Evolutionary conservation across 1,139 yeast genomes (phyloP), one percentile per base, ranked within the genome.

Genomic region (Entelexis paramagnoliae): DNA sequence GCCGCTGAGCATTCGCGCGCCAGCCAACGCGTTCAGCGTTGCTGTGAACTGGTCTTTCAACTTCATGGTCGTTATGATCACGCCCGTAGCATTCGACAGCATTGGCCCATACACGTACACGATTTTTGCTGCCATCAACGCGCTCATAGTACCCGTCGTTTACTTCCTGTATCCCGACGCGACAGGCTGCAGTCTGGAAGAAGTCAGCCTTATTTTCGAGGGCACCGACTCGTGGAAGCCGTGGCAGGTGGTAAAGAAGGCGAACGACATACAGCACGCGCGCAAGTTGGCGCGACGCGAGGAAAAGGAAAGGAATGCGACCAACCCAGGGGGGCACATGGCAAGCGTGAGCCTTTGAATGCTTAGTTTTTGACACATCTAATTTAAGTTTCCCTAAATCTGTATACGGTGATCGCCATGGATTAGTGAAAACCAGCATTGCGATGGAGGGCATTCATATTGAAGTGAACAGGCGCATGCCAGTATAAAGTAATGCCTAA

Each of bases 61-160:
- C 51, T 73, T 72, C 58, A 66, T 72, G 67, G 65, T 72, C 30
- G 72, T 72, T 19, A 65, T 69, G 59, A 66, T 71, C 44, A 69
- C 73, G 24, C 75, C 74, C 14, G 63, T 68, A 13, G 73, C 71
- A 52, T 68, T 72, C 50, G 63, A 61, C 46, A 63, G 64, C 43
- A 64, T 72, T 51, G 63, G 59, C 7, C 69, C 66, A 61, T 61
- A 62, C 55, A 66, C 70, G 22, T 65, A 68, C 49, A 63, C 65
- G 55, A 67, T 70, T 30, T 70, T 67, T 57, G 71, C 70, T 29
- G 63, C 63, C 45, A 63, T 64, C 56, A 68, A 67, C 56, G 77
- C 77, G 59, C 81, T 80, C 48, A 80, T 76, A 70, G 75, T 79
- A 62, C 73, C 75, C 50, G 79, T 80, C 58, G 78, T 75, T 22